Percentiles rank a stretch among this genome's conserved stretches.
phyloP scores from a whole-genome alignment of 1,284 basidiomycete genomes.

The Pyrrhoderma lamaoense region DNA sequence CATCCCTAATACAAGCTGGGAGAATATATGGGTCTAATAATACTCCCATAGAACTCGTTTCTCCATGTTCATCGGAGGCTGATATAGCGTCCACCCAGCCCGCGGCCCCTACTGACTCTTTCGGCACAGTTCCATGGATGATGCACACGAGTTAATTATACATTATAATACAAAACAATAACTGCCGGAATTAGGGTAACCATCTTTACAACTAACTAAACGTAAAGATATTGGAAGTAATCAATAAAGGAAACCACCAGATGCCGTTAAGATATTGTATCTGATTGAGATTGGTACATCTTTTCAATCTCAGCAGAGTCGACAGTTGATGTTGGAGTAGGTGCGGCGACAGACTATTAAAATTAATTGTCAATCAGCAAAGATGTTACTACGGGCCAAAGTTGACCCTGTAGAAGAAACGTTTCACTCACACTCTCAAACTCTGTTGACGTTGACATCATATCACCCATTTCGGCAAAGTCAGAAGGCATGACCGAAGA shows the following conservation, averaged over 20 bases:
- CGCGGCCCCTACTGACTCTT: neutral
- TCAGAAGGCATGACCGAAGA: neutral
- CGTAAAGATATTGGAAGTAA: neutral
- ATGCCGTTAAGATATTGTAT: neutral
- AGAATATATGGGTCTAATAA: too few species aligned
- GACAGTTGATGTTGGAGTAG: conserved; percentile 4
- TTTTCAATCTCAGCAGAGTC: conserved; percentile 15
- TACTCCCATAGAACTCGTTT: too few species aligned
- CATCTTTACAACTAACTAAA: too few species aligned
- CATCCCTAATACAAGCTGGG: too few species aligned
- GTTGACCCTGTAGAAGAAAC: neutral
- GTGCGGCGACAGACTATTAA: neutral
- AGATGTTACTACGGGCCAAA: too few species aligned
- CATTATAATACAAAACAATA: neutral
- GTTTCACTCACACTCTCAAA: neutral
- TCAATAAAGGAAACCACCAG: neutral
- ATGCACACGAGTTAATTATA: neutral
- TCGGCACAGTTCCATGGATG: neutral
- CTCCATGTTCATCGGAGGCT: conserved; percentile 16
- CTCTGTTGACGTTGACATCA: conserved; percentile 18
- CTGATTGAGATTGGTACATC: conserved; percentile 8
- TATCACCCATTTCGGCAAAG: conserved; percentile 8
- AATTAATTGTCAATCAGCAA: too few species aligned
- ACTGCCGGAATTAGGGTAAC: neutral
- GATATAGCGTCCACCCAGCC: conserved; percentile 7